Percentiles rank a stretch among this genome's conserved stretches.
Evolutionary conservation across 768 basidiomycete species (phyloP).

Genomic region (Naganishia onofrii): DNA sequence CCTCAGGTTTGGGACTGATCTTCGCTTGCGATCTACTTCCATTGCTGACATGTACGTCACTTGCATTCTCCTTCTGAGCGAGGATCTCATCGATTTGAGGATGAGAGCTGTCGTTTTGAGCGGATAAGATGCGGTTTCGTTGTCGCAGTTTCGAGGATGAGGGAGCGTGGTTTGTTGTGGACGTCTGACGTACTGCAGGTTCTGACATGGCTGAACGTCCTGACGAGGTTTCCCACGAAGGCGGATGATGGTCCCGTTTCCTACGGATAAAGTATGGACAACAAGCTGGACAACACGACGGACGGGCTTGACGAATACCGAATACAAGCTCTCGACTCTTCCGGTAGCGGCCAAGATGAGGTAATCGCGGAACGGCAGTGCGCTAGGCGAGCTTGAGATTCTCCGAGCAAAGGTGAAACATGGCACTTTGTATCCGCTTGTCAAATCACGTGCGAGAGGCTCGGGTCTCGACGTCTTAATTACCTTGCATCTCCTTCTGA

Average conservation of each 20-base stretch:
- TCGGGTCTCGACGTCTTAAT: too few relatives aligned
- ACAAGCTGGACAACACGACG: too few relatives aligned
- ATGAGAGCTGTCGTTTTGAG: slow-evolving; percentile 5
- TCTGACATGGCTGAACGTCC: background rate
- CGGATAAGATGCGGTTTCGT: slow-evolving; percentile 16
- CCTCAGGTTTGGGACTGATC: background rate
- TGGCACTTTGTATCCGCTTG: background rate
- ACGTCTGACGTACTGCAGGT: background rate
- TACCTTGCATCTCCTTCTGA: too few relatives aligned
- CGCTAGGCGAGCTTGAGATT: background rate
- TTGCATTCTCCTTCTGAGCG: background rate
- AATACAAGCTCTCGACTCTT: too few relatives aligned
- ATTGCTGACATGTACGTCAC: background rate
- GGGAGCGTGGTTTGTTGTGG: background rate
- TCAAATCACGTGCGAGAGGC: slow-evolving; percentile 1
- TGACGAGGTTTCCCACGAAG: too few relatives aligned
- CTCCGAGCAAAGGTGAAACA: background rate
- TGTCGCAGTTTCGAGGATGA: slow-evolving; percentile 4
- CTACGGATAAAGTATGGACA: too few relatives aligned
- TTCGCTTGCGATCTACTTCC: background rate
- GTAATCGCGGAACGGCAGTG: background rate
- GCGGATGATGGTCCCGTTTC: too few relatives aligned
- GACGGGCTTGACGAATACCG: too few relatives aligned
- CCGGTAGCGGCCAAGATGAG: background rate
- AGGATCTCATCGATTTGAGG: slow-evolving; percentile 18